phyloP scores from a whole-genome alignment of 2,329 filamentous ascomycete species.

The Colletotrichum tamarilloi region DNA sequence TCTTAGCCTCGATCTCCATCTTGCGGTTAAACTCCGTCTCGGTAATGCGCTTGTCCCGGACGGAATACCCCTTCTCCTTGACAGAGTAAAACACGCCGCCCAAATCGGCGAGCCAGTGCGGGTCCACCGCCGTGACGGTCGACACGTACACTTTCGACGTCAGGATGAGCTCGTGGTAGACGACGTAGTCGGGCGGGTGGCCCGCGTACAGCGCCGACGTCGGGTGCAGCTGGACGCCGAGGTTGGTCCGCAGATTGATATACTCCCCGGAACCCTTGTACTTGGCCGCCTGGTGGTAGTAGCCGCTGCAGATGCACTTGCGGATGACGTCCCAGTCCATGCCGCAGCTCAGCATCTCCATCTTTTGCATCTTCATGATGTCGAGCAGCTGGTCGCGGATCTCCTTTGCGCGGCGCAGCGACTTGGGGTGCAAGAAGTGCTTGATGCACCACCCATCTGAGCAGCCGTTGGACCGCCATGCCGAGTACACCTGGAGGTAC shows the following conservation, averaged over 20 bases:
- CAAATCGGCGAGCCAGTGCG: constrained; percentile 95
- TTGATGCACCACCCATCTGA: constrained; percentile 92
- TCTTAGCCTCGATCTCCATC: constrained; percentile 93
- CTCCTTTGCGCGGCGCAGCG: constrained; percentile 89
- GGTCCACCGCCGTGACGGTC: constrained; percentile 94
- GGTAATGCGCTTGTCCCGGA: constrained; percentile 84
- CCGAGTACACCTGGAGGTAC: constrained; percentile 92
- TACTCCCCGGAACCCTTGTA: constrained; percentile 98
- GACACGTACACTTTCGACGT: constrained; percentile 99
- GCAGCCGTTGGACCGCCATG: constrained; percentile 92
- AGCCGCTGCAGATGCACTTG: constrained; percentile 96
- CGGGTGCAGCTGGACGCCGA: constrained; percentile 93
- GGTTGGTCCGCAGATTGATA: constrained; percentile 93
- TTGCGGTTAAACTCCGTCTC: constrained; percentile 93
- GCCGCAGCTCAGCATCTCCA: constrained; percentile 87
- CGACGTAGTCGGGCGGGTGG: constrained; percentile 94
- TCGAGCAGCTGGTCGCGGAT: constrained; percentile 93
- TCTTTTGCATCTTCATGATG: constrained; percentile 94
- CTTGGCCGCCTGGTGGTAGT: constrained; percentile 97
- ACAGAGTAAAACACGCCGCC: constrained; percentile 97
- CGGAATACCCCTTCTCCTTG: constrained; percentile 96
- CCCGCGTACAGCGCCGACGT: constrained; percentile 95
- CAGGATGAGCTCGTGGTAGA: constrained; percentile 97
- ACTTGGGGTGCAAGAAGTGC: constrained; percentile 96
- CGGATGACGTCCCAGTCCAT: constrained; percentile 97